Evolutionary conservation across 352 stramenopile species (phyloP).

Genomic region (Chrysophaeum taylorii): DNA sequence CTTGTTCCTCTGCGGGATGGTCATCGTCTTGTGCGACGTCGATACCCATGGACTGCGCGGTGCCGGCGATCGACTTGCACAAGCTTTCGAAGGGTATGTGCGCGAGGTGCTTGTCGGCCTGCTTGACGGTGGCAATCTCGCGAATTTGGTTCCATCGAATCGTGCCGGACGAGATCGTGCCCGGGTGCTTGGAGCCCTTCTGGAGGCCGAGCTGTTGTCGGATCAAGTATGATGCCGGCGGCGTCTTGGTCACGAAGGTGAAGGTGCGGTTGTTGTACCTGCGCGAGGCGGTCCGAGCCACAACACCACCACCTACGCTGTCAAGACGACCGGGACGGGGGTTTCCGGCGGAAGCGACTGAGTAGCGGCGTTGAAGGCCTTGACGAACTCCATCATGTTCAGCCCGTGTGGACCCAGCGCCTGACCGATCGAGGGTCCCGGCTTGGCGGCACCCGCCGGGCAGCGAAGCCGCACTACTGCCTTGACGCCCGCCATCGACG

Average conservation of each 20-base stretch:
- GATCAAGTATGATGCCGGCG: slow-evolving; percentile 71
- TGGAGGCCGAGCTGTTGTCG: slow-evolving; percentile 13
- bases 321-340: slow-evolving; percentile 78
- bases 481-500: too few species aligned
- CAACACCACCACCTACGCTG: slow-evolving; percentile 75
- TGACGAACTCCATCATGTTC: slow-evolving; percentile 99
- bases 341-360: slow-evolving; percentile 73
- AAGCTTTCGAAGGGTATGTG: slow-evolving; percentile 64
- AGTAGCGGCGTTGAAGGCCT: slow-evolving; percentile 94
- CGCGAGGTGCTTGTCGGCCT: slow-evolving; percentile 70
- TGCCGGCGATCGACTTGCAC: slow-evolving; percentile 71
- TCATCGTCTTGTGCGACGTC: slow-evolving; percentile 44
- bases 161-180: slow-evolving; percentile 34
- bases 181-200: background rate
- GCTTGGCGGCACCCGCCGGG: slow-evolving; percentile 50
- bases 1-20: too few species aligned
- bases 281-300: too few species aligned
- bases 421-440: slow-evolving; percentile 60
- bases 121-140: slow-evolving; percentile 84
- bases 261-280: slow-evolving; percentile 79
- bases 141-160: slow-evolving; percentile 77
- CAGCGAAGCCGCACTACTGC: slow-evolving; percentile 26
- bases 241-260: slow-evolving; percentile 87
- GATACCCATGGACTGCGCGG: slow-evolving; percentile 67
- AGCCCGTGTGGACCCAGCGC: slow-evolving; percentile 87